A percentile compares a stretch with the other conserved stretches of the same genome.
phyloP scores from a whole-genome alignment of 176 grass and related monocot species.

The Triticum monococcum region DNA sequence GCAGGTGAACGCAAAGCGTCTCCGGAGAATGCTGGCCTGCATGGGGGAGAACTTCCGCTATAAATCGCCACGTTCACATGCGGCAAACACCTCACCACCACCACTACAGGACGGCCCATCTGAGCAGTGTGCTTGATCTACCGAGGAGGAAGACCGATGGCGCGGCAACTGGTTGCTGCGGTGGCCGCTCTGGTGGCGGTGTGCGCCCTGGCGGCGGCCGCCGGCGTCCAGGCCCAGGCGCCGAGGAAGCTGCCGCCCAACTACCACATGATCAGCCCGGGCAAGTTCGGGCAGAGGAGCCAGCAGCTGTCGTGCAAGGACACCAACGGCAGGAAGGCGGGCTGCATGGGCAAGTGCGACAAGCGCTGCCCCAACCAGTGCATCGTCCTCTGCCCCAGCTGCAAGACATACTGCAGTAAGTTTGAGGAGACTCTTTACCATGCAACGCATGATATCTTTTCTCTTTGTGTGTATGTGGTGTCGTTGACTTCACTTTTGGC shows the following conservation, averaged over 20 bases:
- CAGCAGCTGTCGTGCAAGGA: constrained; percentile 15
- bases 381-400: constrained; percentile 50
- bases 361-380: constrained; percentile 42
- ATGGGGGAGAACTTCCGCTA: not conserved
- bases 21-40: not conserved
- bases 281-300: constrained; percentile 16
- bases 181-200: not conserved
- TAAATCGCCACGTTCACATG: not conserved
- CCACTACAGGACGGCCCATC: no score
- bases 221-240: not conserved
- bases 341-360: constrained; percentile 30
- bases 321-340: not conserved
- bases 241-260: not conserved
- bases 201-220: not conserved
- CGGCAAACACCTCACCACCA: not conserved
- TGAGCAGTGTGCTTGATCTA: no score
- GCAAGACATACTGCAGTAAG: constrained; percentile 56
- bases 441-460: no score
- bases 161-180: not conserved
- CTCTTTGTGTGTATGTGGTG: no score
- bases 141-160: not conserved
- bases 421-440: not conserved
- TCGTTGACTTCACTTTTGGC: not conserved
- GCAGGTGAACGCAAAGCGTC: not conserved
- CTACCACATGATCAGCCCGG: not conserved